These are phyloP conservation scores for Luffa aegyptiaca DNA, from an alignment of 306 rosid genomes.

Conservation along the genomic window DNA sequence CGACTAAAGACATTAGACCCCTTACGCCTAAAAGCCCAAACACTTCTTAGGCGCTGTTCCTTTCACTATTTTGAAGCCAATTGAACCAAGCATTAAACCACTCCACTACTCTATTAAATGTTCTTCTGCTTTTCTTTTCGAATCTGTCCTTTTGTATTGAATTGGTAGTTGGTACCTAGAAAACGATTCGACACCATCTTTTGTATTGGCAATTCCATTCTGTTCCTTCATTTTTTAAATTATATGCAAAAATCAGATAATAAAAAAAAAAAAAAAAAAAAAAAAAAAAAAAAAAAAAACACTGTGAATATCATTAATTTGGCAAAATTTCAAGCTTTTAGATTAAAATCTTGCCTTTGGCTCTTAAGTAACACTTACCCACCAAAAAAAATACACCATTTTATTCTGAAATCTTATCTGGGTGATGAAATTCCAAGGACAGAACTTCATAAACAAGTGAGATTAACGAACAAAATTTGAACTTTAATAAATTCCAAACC, in stretches of 20 bases:
- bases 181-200: conserved; percentile 4
- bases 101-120: conserved; percentile 2
- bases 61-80: neutral
- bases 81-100: neutral
- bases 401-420: neutral
- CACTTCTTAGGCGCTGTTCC: neutral
- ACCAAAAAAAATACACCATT: neutral
- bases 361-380: neutral
- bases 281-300: neutral
- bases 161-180: conserved; percentile 9
- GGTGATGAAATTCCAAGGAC: neutral
- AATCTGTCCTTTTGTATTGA: conserved; percentile 7
- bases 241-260: neutral
- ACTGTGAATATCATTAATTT: neutral
- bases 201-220: neutral
- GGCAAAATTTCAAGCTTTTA: neutral
- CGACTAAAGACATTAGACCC: neutral
- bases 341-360: neutral
- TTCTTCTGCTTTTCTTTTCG: neutral
- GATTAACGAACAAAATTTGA: neutral
- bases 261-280: neutral
- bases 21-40: neutral
- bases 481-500: neutral
- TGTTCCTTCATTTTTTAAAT: neutral
- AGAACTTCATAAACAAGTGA: neutral